Conservation (phyloP, 1,284 basidiomycete genomes). For the Cryptococcus deneoformans region DNA sequence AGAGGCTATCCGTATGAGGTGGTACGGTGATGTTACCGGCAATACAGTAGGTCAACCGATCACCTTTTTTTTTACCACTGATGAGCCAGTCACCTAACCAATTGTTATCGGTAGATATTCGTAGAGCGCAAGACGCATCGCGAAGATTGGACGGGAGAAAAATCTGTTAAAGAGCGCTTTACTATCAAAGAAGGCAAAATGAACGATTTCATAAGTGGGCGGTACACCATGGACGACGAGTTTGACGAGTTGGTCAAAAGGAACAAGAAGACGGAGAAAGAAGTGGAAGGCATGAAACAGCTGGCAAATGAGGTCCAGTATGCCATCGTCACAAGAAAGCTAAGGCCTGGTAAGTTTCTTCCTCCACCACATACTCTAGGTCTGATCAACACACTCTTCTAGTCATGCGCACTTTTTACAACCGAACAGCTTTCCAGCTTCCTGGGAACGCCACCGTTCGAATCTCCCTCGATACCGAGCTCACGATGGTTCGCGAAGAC, state of each 20-base stretch:
- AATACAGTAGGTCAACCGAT: conserved; percentile 58
- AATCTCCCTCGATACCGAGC: conserved; percentile 96
- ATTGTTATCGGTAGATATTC: conserved; percentile 64
- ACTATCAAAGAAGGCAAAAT: conserved; percentile 94
- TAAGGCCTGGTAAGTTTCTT: conserved; percentile 72
- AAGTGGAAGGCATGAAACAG: conserved; percentile 94
- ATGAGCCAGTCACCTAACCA: conserved; percentile 1
- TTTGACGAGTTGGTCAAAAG: conserved; percentile 86
- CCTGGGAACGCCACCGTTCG: conserved; percentile 97
- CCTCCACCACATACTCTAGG: no score
- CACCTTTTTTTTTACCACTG: neutral
- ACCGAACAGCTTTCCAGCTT: conserved; percentile 97
- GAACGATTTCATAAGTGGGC: conserved; percentile 85
- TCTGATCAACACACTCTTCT: conserved; percentile 9
- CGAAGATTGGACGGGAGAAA: conserved; percentile 99
- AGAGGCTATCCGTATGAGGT: conserved; percentile 91
- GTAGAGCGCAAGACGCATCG: conserved; percentile 98
- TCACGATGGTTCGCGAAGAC: conserved; percentile 92
- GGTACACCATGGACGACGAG: conserved; percentile 91
- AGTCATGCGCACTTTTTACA: conserved; percentile 99
- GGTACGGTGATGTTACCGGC: conserved; percentile 92
- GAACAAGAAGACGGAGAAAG: conserved; percentile 92
- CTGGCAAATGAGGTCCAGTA: conserved; percentile 97
- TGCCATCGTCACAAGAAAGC: conserved; percentile 75
- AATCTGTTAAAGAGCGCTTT: conserved; percentile 98